Evolutionary conservation across 805 yeast genomes (phyloP).

Genomic region (Vanderwaltozyma polyspora): DNA sequence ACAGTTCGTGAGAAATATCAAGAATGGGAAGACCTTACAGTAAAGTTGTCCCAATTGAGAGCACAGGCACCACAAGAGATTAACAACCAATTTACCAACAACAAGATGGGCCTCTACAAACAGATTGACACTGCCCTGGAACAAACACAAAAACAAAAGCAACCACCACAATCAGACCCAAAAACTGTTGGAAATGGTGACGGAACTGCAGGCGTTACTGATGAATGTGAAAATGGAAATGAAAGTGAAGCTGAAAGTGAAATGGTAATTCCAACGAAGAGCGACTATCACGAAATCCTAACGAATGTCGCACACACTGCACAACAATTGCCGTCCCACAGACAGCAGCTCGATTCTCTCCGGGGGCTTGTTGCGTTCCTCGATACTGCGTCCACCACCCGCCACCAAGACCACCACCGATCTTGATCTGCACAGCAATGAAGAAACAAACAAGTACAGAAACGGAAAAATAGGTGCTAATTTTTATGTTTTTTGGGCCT

Average conservation of each 20-base stretch:
- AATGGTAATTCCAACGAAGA: no score
- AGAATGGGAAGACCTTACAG: slow-evolving; percentile 52
- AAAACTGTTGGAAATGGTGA: neutral
- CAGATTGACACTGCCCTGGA: slow-evolving; percentile 11
- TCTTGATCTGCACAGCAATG: no score
- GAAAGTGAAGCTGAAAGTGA: neutral
- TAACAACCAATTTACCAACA: slow-evolving; percentile 26
- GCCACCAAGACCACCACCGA: no score
- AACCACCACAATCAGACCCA: slow-evolving; percentile 1
- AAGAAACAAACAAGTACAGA: no score
- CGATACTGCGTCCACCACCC: no score
- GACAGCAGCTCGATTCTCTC: no score
- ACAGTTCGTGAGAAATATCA: slow-evolving; percentile 44
- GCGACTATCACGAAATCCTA: no score
- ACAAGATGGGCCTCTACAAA: slow-evolving; percentile 21
- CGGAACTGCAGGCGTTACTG: neutral
- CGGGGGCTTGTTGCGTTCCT: no score
- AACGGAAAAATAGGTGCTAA: no score
- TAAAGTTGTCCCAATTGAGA: slow-evolving; percentile 44
- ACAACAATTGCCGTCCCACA: no score
- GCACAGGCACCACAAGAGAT: slow-evolving; percentile 39
- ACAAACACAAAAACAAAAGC: neutral
- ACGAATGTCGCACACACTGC: no score
- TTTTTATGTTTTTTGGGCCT: no score
- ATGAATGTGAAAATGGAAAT: neutral